Evolutionary conservation across 2,329 filamentous ascomycete genomes (phyloP), one percentile per base, ranked within the genome.

Genomic region (Neofusicoccum ribis): DNA sequence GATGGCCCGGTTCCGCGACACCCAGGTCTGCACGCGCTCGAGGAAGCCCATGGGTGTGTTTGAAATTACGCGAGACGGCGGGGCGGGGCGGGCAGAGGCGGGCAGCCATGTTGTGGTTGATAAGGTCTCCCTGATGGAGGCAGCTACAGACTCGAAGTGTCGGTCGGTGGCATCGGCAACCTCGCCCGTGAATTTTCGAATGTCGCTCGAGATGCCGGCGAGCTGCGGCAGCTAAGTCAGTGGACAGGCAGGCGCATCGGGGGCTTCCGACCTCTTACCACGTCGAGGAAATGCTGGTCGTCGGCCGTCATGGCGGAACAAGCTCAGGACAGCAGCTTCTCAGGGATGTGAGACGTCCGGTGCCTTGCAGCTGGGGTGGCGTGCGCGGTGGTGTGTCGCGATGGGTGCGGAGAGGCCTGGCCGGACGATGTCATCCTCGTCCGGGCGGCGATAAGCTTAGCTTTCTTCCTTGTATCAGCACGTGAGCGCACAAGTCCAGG

Each of bases 151-250:
- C 72, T 97, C 92, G 77, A 97, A 89, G 74, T 93, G 88, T 66
- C 85, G 84, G 78, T 97, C 92, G 75, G 96, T 87, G 70, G 89
- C 90, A 69, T 92, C 89, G 75, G 92, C 92, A 67, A 94, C 85
- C 62, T 91, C 85, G 70, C 84, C 83, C 15, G 90, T 89, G 77
- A 92, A 93, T 68, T 83, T 84, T 67, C 86, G 86, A 74, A 94
- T 83, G 72, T 93, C 88, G 78, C 86, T 82, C 11, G 85, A 84
- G 69, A 88, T 83, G 66, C 82, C 84, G 52, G 85, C 79, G 61
- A 88, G 81, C 86, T 88, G 54, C 17, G 62, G 64, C 20, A 23
- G 39, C 54, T 37, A 47, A 14, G 54, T 65, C 63, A 65, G 63
- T 11, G 43, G 31, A 31, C 41, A 37, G n/a, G 41, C 31, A 27